phyloP scores from a whole-genome alignment of 768 basidiomycete genomes.

The Termitomyces sp. region DNA sequence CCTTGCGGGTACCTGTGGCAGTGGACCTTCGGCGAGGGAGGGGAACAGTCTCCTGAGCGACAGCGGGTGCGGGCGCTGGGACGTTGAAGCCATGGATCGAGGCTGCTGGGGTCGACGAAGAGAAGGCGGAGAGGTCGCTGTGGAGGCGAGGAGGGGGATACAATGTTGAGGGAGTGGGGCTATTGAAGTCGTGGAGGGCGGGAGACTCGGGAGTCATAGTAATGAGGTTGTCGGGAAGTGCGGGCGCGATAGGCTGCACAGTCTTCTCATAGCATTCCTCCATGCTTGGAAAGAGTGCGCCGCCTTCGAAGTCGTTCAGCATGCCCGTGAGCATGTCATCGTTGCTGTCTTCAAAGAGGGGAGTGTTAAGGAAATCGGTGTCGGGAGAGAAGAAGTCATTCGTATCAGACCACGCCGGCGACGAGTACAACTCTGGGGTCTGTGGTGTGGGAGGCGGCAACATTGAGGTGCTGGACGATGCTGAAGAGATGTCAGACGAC shows the following conservation, averaged over 20 bases:
- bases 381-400: conserved; percentile 29
- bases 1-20: conserved; percentile 72
- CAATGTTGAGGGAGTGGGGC: conserved; percentile 33
- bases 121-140: conserved; percentile 11
- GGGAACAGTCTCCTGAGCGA: neutral
- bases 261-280: conserved; percentile 16
- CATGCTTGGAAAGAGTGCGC: conserved; percentile 13
- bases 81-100: conserved; percentile 5
- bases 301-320: neutral
- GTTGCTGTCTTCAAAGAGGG: conserved; percentile 25
- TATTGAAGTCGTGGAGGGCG: conserved; percentile 27
- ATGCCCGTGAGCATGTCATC: conserved; percentile 17
- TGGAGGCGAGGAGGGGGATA: conserved; percentile 30
- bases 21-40: conserved; percentile 24
- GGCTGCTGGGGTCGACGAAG: conserved; percentile 5
- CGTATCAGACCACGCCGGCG: conserved; percentile 24
- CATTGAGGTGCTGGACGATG: neutral
- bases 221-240: conserved; percentile 32
- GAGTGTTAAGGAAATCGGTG: conserved; percentile 25
- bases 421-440: conserved; percentile 18
- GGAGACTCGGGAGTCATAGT: conserved; percentile 54
- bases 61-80: conserved; percentile 15
- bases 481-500: conserved; percentile 5
- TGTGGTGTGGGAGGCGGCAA: conserved; percentile 18
- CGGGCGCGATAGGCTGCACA: neutral